phyloP scores from a whole-genome alignment of 495 filamentous ascomycete species.

The Aspergillus conjunctus region DNA sequence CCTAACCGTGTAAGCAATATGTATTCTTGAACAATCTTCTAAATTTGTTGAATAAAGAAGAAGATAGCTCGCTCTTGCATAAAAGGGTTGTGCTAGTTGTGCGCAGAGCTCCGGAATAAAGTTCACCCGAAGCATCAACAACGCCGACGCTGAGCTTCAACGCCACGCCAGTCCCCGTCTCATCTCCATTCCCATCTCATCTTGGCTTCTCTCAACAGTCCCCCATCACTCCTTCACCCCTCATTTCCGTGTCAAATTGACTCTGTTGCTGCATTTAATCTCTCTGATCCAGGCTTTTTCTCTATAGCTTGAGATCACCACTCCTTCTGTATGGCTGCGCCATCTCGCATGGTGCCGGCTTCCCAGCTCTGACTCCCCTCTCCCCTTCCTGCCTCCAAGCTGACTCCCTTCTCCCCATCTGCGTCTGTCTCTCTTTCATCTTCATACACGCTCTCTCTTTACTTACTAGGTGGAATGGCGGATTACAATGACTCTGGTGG shows the following conservation, averaged over 20 bases:
- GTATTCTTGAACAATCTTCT: too few relatives aligned
- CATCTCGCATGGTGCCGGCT: conserved; percentile 25
- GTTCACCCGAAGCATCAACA: neutral
- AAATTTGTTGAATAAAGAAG: too few relatives aligned
- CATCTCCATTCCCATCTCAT: neutral
- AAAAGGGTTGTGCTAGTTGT: too few relatives aligned
- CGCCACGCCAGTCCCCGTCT: neutral
- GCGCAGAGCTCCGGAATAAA: neutral
- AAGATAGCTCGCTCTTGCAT: too few relatives aligned
- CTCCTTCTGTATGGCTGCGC: conserved; percentile 24
- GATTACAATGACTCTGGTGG: conserved; percentile 49
- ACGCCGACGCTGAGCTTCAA: neutral
- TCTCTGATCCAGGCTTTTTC: neutral
- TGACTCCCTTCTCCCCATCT: conserved; percentile 18
- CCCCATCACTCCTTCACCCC: neutral
- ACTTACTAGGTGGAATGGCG: conserved; percentile 28
- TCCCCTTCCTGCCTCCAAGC: conserved; percentile 17
- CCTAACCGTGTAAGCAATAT: too few relatives aligned
- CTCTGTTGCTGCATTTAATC: neutral
- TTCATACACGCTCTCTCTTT: conserved; percentile 24
- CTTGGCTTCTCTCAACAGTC: neutral
- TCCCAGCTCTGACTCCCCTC: conserved; percentile 19
- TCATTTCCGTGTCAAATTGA: neutral
- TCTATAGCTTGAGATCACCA: neutral
- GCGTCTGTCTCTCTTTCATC: conserved; percentile 14